Conservation (phyloP, 2,329 filamentous ascomycete genomes). For the Claviceps maximensis region DNA sequence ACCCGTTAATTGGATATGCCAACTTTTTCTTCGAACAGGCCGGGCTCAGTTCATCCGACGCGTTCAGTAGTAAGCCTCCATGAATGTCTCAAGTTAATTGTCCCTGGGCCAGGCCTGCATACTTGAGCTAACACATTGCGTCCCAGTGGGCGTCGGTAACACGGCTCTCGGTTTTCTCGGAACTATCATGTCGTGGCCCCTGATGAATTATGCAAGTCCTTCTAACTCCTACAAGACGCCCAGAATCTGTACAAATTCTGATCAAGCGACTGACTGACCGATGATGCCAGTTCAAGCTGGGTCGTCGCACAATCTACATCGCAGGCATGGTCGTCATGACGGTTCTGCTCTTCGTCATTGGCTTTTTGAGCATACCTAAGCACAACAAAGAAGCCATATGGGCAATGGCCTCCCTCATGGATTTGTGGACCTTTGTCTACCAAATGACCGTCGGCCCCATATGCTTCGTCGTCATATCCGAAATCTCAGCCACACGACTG, state of each 20-base stretch:
- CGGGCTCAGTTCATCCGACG: slow-evolving; percentile 13
- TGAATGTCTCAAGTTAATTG: background rate
- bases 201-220: slow-evolving; percentile 19
- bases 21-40: slow-evolving; percentile 27
- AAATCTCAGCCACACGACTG: slow-evolving; percentile 23
- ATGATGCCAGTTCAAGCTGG: slow-evolving; percentile 16
- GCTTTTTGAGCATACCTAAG: slow-evolving; percentile 23
- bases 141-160: slow-evolving; percentile 20
- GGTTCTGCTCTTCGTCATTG: slow-evolving; percentile 27
- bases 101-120: background rate
- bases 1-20: slow-evolving; percentile 51
- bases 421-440: slow-evolving; percentile 30
- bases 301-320: slow-evolving; percentile 27
- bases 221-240: background rate
- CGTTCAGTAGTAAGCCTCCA: slow-evolving; percentile 10
- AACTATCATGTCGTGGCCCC: slow-evolving; percentile 26
- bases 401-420: slow-evolving; percentile 24
- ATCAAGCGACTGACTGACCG: background rate
- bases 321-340: slow-evolving; percentile 16
- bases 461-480: slow-evolving; percentile 27
- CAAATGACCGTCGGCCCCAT: slow-evolving; percentile 29
- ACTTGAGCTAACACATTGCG: background rate
- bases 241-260: too few relatives aligned
- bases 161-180: slow-evolving; percentile 28
- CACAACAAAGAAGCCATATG: slow-evolving; percentile 20